These are phyloP conservation scores for Solanum aculeatissimum DNA, from an alignment of 305 asterid genomes.

Conservation along the genomic window DNA sequence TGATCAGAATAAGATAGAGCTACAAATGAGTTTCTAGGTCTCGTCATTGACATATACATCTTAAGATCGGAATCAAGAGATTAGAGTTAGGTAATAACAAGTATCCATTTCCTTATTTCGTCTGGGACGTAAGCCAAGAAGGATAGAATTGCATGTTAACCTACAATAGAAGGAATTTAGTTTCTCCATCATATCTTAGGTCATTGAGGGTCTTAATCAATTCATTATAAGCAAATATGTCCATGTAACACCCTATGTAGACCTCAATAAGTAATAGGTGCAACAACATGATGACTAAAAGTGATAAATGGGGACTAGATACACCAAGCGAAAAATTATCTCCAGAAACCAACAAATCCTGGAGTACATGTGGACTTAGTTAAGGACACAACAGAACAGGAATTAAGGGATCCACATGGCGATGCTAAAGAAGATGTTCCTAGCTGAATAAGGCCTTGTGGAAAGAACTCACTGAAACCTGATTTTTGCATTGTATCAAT, in stretches of 20 bases:
- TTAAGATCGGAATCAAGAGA: background rate
- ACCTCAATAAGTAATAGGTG: background rate
- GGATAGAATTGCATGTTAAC: background rate
- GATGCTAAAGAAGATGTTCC: background rate
- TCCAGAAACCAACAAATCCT: background rate
- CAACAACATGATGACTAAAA: background rate
- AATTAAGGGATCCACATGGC: background rate
- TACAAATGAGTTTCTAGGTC: too few species aligned
- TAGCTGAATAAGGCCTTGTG: background rate
- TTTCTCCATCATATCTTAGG: background rate
- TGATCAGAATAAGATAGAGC: background rate
- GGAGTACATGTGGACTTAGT: background rate
- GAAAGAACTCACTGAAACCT: background rate
- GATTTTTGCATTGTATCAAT: background rate
- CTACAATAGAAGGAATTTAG: background rate
- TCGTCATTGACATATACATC: background rate
- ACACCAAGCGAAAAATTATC: background rate
- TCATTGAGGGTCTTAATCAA: background rate
- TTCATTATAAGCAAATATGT: background rate
- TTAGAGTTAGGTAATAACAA: background rate
- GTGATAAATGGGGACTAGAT: background rate
- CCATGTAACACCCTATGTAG: background rate
- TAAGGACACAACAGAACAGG: background rate
- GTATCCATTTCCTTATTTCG: background rate
- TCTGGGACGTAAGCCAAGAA: background rate